A percentile compares a stretch with the other conserved stretches of the same genome.
These are phyloP conservation scores for Agaricales sp. DNA, from an alignment of 1,284 basidiomycete species.

Conservation along the genomic window DNA sequence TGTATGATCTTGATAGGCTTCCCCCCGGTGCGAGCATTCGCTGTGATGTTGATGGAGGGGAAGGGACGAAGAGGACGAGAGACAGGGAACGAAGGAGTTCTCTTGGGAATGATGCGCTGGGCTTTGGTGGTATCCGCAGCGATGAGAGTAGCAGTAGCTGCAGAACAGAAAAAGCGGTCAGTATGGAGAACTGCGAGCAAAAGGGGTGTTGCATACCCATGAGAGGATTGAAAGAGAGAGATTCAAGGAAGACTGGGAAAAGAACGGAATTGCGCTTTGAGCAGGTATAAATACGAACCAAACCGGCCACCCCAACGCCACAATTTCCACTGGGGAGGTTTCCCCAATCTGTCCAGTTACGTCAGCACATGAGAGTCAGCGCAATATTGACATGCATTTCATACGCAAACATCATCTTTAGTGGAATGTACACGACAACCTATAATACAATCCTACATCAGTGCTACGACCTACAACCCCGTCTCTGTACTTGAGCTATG, in stretches of 20 bases:
- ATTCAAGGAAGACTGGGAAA: constrained; percentile 21
- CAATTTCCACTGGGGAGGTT: neutral
- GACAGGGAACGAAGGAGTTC: constrained; percentile 44
- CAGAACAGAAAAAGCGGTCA: no score
- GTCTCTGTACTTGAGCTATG: no score
- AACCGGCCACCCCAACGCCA: neutral
- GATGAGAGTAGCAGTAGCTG: constrained; percentile 40
- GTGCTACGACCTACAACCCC: no score
- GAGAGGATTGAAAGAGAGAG: constrained; percentile 32
- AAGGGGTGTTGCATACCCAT: no score
- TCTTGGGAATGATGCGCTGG: constrained; percentile 26
- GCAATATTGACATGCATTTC: no score
- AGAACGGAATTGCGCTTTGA: constrained; percentile 23
- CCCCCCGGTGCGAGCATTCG: constrained; percentile 9
- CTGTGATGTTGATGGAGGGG: constrained; percentile 40
- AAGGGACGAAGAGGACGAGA: constrained; percentile 71
- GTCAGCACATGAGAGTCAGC: no score
- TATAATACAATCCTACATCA: no score
- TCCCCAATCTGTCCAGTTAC: neutral
- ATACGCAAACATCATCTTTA: no score
- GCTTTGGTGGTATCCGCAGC: constrained; percentile 22
- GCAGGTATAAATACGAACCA: neutral
- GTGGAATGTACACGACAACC: no score
- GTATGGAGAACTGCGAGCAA: neutral
- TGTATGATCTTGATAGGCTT: constrained; percentile 66